These are phyloP conservation scores for Debaryomycetaceae sp. DNA, from an alignment of 1,139 yeast species.

Conservation along the genomic window DNA sequence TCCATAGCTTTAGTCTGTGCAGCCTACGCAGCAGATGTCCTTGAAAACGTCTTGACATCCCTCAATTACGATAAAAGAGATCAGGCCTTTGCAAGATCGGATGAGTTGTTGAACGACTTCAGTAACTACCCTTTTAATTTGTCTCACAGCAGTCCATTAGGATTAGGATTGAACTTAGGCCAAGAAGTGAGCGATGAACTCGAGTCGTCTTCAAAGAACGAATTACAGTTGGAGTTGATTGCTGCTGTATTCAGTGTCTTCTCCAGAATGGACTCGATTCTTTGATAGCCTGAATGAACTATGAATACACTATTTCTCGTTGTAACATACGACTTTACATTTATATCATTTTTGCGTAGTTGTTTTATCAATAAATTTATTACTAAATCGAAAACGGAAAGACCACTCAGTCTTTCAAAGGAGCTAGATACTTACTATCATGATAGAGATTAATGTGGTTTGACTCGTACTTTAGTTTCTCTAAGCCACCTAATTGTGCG, in stretches of 20 bases:
- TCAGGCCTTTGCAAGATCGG: constrained; percentile 89
- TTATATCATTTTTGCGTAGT: background rate
- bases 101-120: constrained; percentile 78
- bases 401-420: constrained; percentile 1
- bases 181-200: constrained; percentile 68
- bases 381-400: background rate
- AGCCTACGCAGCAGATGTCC: constrained; percentile 92
- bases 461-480: constrained; percentile 11
- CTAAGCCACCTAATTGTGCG: constrained; percentile 35
- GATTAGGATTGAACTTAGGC: constrained; percentile 74
- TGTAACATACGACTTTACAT: background rate
- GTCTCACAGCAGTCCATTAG: constrained; percentile 54
- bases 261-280: constrained; percentile 56
- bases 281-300: constrained; percentile 15
- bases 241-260: constrained; percentile 79
- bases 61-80: constrained; percentile 89
- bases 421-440: constrained; percentile 14
- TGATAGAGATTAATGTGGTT: constrained; percentile 16
- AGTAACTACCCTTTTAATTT: constrained; percentile 81
- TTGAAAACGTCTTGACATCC: constrained; percentile 81
- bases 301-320: background rate
- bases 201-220: constrained; percentile 51
- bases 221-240: constrained; percentile 77
- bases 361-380: background rate
- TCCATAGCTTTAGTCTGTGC: constrained; percentile 83